Percentiles rank a stretch among this genome's conserved stretches.
Conservation (phyloP, 441 rosid genomes). For the Erodium trifolium region DNA sequence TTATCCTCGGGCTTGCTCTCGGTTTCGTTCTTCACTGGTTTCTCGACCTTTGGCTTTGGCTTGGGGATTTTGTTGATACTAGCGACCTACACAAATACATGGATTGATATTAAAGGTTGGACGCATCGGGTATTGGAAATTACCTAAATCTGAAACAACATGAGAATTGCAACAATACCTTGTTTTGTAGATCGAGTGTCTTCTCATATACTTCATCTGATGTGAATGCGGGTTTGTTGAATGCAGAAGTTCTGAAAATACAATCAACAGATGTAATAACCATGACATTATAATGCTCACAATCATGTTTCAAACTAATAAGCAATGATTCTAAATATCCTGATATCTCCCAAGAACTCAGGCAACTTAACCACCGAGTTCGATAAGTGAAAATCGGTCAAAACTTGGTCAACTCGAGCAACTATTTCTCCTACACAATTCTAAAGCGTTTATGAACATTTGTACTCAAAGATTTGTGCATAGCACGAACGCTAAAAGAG, state of each 20-base stretch:
- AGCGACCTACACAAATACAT: conserved; percentile 35
- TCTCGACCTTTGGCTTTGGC: conserved; percentile 83
- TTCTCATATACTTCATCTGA: conserved; percentile 68
- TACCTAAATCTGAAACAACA: background rate
- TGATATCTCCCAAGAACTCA: too few species aligned
- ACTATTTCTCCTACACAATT: too few species aligned
- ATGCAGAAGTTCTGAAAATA: conserved; percentile 44
- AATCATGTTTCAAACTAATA: too few species aligned
- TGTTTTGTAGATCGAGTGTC: conserved; percentile 58
- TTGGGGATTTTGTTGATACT: conserved; percentile 61
- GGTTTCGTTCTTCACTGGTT: conserved; percentile 48
- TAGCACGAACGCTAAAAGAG: too few species aligned
- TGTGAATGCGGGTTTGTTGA: conserved; percentile 57
- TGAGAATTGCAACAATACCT: conserved; percentile 37
- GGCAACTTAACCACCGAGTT: too few species aligned
- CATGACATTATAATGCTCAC: too few species aligned
- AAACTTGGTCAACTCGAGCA: too few species aligned
- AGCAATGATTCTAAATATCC: too few species aligned
- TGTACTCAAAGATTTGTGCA: too few species aligned
- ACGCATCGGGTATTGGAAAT: background rate
- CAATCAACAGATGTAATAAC: background rate
- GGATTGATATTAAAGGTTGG: background rate
- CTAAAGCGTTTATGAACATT: too few species aligned
- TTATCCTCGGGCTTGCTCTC: conserved; percentile 26
- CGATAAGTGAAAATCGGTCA: too few species aligned